These are phyloP conservation scores for Fusarium incarnatum DNA, from an alignment of 2,329 filamentous ascomycete species.

Conservation along the genomic window DNA sequence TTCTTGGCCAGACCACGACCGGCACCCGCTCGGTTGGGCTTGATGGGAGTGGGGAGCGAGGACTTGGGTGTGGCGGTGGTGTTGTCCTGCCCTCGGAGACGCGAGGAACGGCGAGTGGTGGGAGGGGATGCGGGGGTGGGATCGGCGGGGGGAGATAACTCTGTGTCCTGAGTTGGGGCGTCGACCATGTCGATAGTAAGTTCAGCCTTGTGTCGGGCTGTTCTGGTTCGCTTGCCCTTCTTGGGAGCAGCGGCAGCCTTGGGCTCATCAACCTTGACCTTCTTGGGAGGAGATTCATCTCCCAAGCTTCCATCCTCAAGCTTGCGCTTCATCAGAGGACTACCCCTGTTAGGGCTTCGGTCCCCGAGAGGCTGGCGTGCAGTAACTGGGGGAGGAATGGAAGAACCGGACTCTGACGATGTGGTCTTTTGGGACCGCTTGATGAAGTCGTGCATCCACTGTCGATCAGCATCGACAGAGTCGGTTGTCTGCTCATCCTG, in stretches of 20 bases:
- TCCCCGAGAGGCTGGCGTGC: constrained; percentile 50
- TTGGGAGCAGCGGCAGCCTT: constrained; percentile 35
- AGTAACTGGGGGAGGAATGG: constrained; percentile 38
- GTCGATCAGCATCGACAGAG: constrained; percentile 5
- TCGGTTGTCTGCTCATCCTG: constrained; percentile 20
- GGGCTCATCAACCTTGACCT: constrained; percentile 11
- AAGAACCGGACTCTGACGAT: constrained; percentile 48
- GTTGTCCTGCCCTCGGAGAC: constrained; percentile 45
- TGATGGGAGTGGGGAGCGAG: constrained; percentile 52
- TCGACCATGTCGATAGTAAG: constrained; percentile 32
- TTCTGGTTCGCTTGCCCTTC: constrained; percentile 41
- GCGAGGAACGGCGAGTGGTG: constrained; percentile 49
- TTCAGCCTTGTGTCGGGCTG: constrained; percentile 26
- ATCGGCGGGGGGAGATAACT: background rate
- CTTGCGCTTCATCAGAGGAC: constrained; percentile 51
- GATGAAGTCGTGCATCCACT: constrained; percentile 53
- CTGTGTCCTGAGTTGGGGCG: constrained; percentile 6
- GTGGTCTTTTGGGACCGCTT: constrained; percentile 48
- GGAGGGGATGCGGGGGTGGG: constrained; percentile 19
- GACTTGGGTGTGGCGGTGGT: constrained; percentile 44
- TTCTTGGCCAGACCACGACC: constrained; percentile 44
- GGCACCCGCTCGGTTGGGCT: constrained; percentile 44
- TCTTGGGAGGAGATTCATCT: constrained; percentile 40
- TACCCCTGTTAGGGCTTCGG: constrained; percentile 53
- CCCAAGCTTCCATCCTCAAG: constrained; percentile 36